Base-by-base conservation (phyloP, 2,329 filamentous ascomycete genomes). In the Curvularia spicifera region DNA sequence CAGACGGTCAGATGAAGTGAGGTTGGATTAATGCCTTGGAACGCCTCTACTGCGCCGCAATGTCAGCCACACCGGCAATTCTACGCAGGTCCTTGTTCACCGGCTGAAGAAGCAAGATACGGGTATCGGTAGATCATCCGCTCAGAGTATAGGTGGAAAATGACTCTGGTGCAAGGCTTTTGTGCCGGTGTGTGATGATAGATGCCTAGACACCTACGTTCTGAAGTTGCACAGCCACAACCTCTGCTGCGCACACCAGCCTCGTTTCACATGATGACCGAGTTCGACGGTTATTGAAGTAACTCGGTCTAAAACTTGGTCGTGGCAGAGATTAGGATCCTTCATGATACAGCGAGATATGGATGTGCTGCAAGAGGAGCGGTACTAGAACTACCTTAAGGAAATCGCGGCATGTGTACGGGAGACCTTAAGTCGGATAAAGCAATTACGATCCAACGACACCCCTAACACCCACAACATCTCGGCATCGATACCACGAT, bases 1-100 rank as follows among this genome's bases (percentile, higher is more conserved):
- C 24, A 26, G 24, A 26, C 24, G 22, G n/a, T 26, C 22, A 13
- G 22, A 37, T 51, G 53, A 56, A 28, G 53, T 56, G 20, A 18
- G 7, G 28, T 31, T 31, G 28, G n/a, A 51, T 45, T 45, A 56
- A 40, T 46, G 53, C 40, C 53, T 39, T 12, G 28, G 53, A 7
- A 45, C 10, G 24, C 24, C 6, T 4, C 24, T 26, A 6, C 24
- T 26, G n/a, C 9, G 40, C 40, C 40, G 8, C 42, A 28, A 28
- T 5, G 22, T 13, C 42, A 22, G 24, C 42, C 12, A 33, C 4
- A 12, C 31, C 31, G 15, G 31, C 31, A 15, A 12, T 33, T 3
- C 3, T 5, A 33, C 13, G 31, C 12, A 5, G 31, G 10, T 33
- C 13, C 31, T 33, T 15, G 42, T 8, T 0, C 22, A 22, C 12